Evolutionary conservation across 1,284 basidiomycete genomes (phyloP).

Genomic region (Coriolopsis trogii): DNA sequence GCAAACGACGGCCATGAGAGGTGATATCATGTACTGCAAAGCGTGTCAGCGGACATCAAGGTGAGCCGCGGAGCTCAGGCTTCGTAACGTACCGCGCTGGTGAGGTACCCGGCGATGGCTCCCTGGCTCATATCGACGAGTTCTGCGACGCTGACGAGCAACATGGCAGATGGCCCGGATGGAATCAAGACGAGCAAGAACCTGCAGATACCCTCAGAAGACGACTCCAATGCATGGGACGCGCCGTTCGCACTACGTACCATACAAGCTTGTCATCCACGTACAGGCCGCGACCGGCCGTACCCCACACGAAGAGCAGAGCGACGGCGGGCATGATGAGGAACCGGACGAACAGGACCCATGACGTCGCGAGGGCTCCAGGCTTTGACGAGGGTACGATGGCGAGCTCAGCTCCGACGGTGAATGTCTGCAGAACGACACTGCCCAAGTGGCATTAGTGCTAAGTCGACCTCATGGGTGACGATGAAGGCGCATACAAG

Average conservation of each 20-base stretch:
- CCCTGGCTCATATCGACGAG: slow-evolving; percentile 34
- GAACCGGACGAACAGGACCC: slow-evolving; percentile 34
- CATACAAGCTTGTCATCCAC: slow-evolving; percentile 36
- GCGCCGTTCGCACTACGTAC: slow-evolving; percentile 23
- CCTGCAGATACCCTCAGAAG: slow-evolving; percentile 18
- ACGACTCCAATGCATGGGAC: neutral
- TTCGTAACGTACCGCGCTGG: slow-evolving; percentile 30
- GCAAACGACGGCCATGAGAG: slow-evolving; percentile 34
- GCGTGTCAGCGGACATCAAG: neutral
- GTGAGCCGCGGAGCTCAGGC: neutral
- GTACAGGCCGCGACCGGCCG: slow-evolving; percentile 34
- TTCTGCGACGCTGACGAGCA: slow-evolving; percentile 36
- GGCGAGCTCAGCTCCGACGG: slow-evolving; percentile 35
- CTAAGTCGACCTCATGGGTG: neutral
- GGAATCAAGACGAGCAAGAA: slow-evolving; percentile 37
- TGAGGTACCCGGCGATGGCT: slow-evolving; percentile 35
- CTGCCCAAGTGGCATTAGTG: slow-evolving; percentile 9
- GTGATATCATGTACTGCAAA: slow-evolving; percentile 33
- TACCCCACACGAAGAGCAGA: slow-evolving; percentile 32
- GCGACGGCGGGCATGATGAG: slow-evolving; percentile 32
- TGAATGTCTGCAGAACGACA: slow-evolving; percentile 35
- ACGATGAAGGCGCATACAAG: slow-evolving; percentile 25
- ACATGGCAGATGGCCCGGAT: slow-evolving; percentile 36
- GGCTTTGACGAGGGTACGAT: slow-evolving; percentile 29
- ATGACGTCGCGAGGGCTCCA: slow-evolving; percentile 24